A percentile compares a stretch with the other conserved stretches of the same genome.
Conservation (phyloP, 164 flowering plant species). For the Cinnamomum chago region DNA sequence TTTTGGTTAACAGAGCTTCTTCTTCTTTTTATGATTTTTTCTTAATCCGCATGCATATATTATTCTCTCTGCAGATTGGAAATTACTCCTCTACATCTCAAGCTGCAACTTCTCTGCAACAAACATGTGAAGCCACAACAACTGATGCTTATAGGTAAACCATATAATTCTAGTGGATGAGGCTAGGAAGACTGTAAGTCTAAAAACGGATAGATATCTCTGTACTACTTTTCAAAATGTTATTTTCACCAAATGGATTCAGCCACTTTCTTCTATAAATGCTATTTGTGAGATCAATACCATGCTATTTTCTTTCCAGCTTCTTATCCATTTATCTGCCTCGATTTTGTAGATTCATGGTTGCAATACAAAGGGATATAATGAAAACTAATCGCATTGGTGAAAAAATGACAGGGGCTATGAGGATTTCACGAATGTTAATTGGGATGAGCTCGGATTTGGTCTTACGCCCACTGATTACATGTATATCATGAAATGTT, state of each 20-base stretch:
- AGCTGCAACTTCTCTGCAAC: background rate
- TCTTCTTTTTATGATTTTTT: no score
- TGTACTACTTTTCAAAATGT: background rate
- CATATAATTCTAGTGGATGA: background rate
- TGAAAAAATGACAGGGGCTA: constrained; percentile 15
- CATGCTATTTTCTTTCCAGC: background rate
- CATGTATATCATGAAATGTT: constrained; percentile 59
- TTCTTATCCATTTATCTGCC: background rate
- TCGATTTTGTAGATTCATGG: background rate
- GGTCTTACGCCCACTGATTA: constrained; percentile 58
- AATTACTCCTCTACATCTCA: background rate
- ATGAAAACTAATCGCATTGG: background rate
- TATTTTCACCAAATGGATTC: background rate
- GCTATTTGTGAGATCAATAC: background rate
- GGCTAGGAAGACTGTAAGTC: background rate
- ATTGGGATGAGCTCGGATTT: constrained; percentile 74
- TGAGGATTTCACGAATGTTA: constrained; percentile 41
- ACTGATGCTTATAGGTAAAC: background rate
- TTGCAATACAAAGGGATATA: background rate
- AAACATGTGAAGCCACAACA: background rate
- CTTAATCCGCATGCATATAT: no score
- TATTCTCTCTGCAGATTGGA: background rate
- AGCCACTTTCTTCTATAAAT: no score
- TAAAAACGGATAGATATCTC: background rate
- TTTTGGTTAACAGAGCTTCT: background rate